These are phyloP conservation scores for Globisporangium abappressorium DNA, from an alignment of 352 stramenopile genomes.

Conservation along the genomic window DNA sequence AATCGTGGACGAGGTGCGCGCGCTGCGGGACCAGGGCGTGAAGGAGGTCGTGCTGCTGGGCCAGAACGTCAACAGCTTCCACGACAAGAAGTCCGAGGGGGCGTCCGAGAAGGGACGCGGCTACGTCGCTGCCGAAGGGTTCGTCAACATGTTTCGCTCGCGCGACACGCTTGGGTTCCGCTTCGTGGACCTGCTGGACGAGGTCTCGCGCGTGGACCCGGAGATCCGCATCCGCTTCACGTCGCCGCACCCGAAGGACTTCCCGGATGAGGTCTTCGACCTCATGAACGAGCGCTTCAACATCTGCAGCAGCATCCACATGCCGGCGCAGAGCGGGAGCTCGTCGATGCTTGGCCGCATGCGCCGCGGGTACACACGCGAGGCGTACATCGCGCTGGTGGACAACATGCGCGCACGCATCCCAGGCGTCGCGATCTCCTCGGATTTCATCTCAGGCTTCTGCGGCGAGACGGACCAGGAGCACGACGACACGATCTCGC, in stretches of 20 bases:
- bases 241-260: conserved; percentile 99
- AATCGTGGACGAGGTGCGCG: conserved; percentile 94
- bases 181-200: conserved; percentile 97
- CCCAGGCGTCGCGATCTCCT: conserved; percentile 87
- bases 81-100: conserved; percentile 89
- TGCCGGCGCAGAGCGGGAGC: conserved; percentile 97
- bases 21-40: conserved; percentile 88
- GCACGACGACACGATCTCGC: conserved; percentile 91
- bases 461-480: conserved; percentile 98
- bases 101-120: conserved; percentile 60
- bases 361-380: conserved; percentile 95
- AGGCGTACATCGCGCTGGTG: conserved; percentile 97
- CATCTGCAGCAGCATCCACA: conserved; percentile 97
- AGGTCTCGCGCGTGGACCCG: conserved; percentile 89
- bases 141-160: conserved; percentile 93
- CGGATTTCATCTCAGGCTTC: conserved; percentile 98
- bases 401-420: conserved; percentile 87
- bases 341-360: conserved; percentile 88
- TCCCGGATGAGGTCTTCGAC: conserved; percentile 92
- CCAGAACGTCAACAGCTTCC: conserved; percentile 99
- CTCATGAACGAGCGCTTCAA: conserved; percentile 91
- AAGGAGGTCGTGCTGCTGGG: conserved; percentile 99
- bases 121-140: conserved; percentile 89
- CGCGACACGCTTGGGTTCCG: conserved; percentile 89
- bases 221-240: conserved; percentile 99